These are phyloP conservation scores for Wallacemonas rigidus DNA, from an alignment of 208 protist genomes.

Conservation along the genomic window DNA sequence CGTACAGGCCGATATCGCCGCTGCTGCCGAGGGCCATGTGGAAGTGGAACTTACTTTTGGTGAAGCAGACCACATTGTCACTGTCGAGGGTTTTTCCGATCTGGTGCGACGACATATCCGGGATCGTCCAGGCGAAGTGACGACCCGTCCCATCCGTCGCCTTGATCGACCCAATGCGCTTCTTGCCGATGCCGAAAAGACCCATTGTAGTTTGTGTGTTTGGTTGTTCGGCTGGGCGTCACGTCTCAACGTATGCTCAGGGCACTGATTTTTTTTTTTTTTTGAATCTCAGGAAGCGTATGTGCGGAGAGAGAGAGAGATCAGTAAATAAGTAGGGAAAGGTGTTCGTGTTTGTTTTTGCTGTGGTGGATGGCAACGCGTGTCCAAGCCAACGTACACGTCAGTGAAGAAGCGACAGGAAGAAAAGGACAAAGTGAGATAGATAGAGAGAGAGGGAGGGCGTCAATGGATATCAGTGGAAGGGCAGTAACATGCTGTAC, in stretches of 20 bases:
- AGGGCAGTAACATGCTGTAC: too few species aligned
- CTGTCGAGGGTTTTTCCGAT: slow-evolving; percentile 61
- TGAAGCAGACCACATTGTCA: slow-evolving; percentile 65
- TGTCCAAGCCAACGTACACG: not conserved
- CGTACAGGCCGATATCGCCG: slow-evolving; percentile 77
- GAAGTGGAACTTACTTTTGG: slow-evolving; percentile 81
- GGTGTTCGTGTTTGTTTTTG: not conserved
- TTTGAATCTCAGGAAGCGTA: too few species aligned
- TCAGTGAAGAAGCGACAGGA: not conserved
- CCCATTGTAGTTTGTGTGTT: slow-evolving; percentile 40
- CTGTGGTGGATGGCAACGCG: too few species aligned
- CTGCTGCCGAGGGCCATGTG: slow-evolving; percentile 63
- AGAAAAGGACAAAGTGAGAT: not conserved
- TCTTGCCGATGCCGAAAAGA: slow-evolving; percentile 59
- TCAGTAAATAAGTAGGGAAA: too few species aligned
- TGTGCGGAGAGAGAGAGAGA: too few species aligned
- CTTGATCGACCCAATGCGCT: slow-evolving; percentile 62
- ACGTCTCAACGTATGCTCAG: too few species aligned
- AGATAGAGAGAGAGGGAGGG: too few species aligned
- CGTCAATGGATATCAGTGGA: too few species aligned
- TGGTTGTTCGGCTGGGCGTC: not conserved
- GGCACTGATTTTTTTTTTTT: too few species aligned
- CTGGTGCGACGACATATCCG: slow-evolving; percentile 47
- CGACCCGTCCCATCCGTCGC: slow-evolving; percentile 42
- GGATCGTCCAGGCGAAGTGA: slow-evolving; percentile 75